A percentile compares a stretch with the other conserved stretches of the same genome.
Evolutionary conservation across 1,284 basidiomycete genomes (phyloP).

Genomic region (Amylostereum chailletii): DNA sequence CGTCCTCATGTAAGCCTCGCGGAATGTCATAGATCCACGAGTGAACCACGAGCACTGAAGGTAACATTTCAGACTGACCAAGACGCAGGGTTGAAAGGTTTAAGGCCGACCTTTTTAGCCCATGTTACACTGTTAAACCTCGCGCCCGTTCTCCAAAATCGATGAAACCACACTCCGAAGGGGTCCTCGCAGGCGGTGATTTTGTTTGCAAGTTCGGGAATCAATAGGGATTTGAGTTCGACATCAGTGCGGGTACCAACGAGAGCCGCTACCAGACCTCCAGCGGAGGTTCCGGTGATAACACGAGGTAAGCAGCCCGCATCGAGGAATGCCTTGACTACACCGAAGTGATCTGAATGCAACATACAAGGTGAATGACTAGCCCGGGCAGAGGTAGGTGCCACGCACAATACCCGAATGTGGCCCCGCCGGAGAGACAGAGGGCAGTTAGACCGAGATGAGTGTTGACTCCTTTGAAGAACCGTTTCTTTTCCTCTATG

Average conservation of each 20-base stretch:
- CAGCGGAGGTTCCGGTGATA: slow-evolving; percentile 88
- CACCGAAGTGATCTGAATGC: slow-evolving; percentile 74
- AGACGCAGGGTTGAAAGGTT: neutral
- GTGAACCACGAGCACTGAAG: slow-evolving; percentile 79
- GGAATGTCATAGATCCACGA: slow-evolving; percentile 90
- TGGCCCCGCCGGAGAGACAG: slow-evolving; percentile 90
- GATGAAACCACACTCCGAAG: slow-evolving; percentile 66
- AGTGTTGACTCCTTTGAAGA: slow-evolving; percentile 85
- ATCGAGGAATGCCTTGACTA: slow-evolving; percentile 89
- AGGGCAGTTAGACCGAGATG: slow-evolving; percentile 89
- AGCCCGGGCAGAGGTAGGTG: neutral
- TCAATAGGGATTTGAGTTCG: slow-evolving; percentile 73
- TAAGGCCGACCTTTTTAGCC: slow-evolving; percentile 67
- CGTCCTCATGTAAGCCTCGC: slow-evolving; percentile 89
- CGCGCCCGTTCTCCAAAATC: slow-evolving; percentile 87
- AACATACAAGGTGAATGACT: no score
- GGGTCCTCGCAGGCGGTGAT: slow-evolving; percentile 91
- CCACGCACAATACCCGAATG: slow-evolving; percentile 82
- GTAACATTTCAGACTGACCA: slow-evolving; percentile 11
- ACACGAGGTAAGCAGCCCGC: slow-evolving; percentile 83
- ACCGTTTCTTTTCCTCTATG: slow-evolving; percentile 83
- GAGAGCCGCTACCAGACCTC: slow-evolving; percentile 81
- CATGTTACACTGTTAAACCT: slow-evolving; percentile 88
- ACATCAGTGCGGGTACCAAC: slow-evolving; percentile 87
- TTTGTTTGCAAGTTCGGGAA: slow-evolving; percentile 77